Conservation (phyloP, 768 basidiomycete species). For the Imleria badia region DNA sequence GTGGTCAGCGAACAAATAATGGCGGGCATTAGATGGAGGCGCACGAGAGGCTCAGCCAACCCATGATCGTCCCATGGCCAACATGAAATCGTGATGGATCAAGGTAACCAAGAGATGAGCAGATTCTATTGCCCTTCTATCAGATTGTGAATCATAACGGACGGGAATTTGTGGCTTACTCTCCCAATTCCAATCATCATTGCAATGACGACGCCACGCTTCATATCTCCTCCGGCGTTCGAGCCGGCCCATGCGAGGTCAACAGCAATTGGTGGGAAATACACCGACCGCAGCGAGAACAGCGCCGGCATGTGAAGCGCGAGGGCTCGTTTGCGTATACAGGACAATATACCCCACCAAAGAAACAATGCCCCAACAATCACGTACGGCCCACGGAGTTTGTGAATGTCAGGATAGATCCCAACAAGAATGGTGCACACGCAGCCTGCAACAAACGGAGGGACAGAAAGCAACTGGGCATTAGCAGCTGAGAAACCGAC, state of each 20-base stretch:
- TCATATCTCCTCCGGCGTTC: slow-evolving; percentile 55
- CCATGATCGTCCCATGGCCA: slow-evolving; percentile 39
- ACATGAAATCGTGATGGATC: slow-evolving; percentile 38
- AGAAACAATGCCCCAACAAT: slow-evolving; percentile 40
- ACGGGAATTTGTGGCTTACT: slow-evolving; percentile 32
- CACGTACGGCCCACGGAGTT: slow-evolving; percentile 50
- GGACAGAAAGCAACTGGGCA: slow-evolving; percentile 50
- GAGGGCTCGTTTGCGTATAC: slow-evolving; percentile 32
- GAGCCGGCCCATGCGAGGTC: slow-evolving; percentile 54
- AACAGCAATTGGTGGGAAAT: slow-evolving; percentile 49
- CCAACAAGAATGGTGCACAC: slow-evolving; percentile 43
- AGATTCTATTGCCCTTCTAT: slow-evolving; percentile 29
- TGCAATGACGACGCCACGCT: slow-evolving; percentile 51
- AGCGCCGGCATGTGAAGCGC: slow-evolving; percentile 43
- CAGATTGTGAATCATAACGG: neutral
- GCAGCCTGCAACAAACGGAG: slow-evolving; percentile 49
- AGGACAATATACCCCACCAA: slow-evolving; percentile 53
- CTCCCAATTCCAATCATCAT: slow-evolving; percentile 56
- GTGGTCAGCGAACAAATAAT: slow-evolving; percentile 27
- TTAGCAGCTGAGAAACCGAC: slow-evolving; percentile 51
- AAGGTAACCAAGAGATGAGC: slow-evolving; percentile 42
- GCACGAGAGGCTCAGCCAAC: slow-evolving; percentile 34
- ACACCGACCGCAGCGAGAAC: slow-evolving; percentile 53
- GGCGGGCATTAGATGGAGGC: slow-evolving; percentile 14
- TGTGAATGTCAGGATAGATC: slow-evolving; percentile 40